Base-by-base conservation (phyloP, 2,329 filamentous ascomycete species). In the Penicillium sp. region DNA sequence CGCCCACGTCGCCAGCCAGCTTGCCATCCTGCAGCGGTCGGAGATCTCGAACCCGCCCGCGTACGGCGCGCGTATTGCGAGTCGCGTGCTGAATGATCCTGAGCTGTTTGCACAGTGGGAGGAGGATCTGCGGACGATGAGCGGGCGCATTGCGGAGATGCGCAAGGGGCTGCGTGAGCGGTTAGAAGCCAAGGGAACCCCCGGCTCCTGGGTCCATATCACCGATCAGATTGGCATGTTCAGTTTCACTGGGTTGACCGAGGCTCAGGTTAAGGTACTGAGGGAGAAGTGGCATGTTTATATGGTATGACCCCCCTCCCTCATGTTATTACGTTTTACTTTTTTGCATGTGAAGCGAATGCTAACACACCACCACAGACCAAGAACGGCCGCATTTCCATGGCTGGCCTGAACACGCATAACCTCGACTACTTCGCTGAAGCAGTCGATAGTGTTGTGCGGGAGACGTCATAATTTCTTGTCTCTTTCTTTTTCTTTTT, bases 181-280 rank as follows among this genome's bases (percentile, higher is more conserved):
- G 79, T 87, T 99, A 11, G 94, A 98, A 81, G 87, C 89, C 73
- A 85, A 94, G 63, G 88, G 87, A 31, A 97, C 95, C 0, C 94
- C 94, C 0, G 94, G 94, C 35, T 90, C 86, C 15, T 99, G 95
- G 95, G 92, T 93, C 74, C 95, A 99, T 81, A 96, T 99, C 76
- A 97, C 93, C 17, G 91, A 96, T 72, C 95, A 99, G 85, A 99
- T 99, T 75, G 95, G 95, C 82, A 99, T 99, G 95, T 99, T 99
- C 82, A 94, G 90, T 78, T 99, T 96, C 61, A 84, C 83, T 0
- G 85, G 85, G 0, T 72, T 87, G 63, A 81, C 64, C 5, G 79
- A 82, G 62, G 62, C 72, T 3, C 84, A 86, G 65, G 83, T 86
- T 3, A 67, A 73, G 67, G 70, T 75, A 51, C 67, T 83, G 63